These are phyloP conservation scores for Cyberlindnera galapagoensis DNA, from an alignment of 805 yeast genomes.

Conservation along the genomic window DNA sequence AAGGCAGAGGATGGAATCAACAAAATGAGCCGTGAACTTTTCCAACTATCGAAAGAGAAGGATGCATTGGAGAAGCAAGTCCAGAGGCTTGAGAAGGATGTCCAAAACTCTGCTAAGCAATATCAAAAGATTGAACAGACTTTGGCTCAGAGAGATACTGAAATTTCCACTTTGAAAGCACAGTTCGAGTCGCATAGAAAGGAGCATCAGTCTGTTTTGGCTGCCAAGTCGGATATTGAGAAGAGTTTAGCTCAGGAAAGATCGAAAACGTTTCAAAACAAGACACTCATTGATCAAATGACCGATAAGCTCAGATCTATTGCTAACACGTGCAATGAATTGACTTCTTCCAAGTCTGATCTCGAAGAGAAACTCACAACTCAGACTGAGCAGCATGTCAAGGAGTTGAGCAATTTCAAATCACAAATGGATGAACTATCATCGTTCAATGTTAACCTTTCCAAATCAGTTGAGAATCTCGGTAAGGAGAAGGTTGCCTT, in stretches of 20 bases:
- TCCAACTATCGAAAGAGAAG: constrained; percentile 56
- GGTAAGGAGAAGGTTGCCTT: constrained; percentile 7
- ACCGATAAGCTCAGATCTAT: constrained; percentile 40
- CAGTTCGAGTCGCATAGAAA: constrained; percentile 6
- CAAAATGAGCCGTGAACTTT: constrained; percentile 81
- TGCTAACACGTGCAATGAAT: constrained; percentile 28
- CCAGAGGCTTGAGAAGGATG: constrained; percentile 31
- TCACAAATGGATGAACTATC: constrained; percentile 11
- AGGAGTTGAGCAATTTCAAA: constrained; percentile 12
- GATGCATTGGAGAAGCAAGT: constrained; percentile 41
- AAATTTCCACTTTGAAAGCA: constrained; percentile 7
- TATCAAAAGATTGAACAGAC: constrained; percentile 16
- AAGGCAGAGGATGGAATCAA: constrained; percentile 84
- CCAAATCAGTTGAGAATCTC: constrained; percentile 6
- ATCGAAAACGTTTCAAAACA: constrained; percentile 25
- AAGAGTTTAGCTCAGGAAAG: constrained; percentile 23
- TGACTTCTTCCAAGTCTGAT: constrained; percentile 20
- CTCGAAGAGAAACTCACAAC: constrained; percentile 15
- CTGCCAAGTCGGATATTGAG: constrained; percentile 10
- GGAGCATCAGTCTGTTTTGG: constrained; percentile 1
- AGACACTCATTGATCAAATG: constrained; percentile 32
- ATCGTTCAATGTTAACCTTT: constrained; percentile 8
- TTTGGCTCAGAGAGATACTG: constrained; percentile 15
- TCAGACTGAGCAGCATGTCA: constrained; percentile 4
- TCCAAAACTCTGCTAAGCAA: constrained; percentile 19